These are phyloP conservation scores for Aquanectria penicillioides DNA, from an alignment of 2,329 filamentous ascomycete species.

Conservation along the genomic window DNA sequence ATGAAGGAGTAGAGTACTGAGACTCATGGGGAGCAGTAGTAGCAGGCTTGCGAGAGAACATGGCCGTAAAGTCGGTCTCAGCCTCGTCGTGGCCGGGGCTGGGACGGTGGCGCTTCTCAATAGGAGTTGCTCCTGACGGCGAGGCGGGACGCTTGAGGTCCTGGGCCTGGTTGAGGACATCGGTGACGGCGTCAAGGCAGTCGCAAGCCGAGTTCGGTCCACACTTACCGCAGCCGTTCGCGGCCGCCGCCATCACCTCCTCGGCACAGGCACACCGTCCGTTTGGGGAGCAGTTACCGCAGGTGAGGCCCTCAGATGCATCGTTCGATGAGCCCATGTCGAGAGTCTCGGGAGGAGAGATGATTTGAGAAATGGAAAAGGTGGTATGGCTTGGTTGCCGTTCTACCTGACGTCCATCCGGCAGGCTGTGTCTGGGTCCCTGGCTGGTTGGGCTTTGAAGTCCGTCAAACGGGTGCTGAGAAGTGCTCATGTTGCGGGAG, in stretches of 20 bases:
- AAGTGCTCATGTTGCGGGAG: slow-evolving; percentile 39
- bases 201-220: slow-evolving; percentile 70
- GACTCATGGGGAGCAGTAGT: slow-evolving; percentile 32
- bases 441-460: slow-evolving; percentile 43
- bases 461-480: slow-evolving; percentile 41
- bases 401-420: slow-evolving; percentile 38
- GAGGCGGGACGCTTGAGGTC: slow-evolving; percentile 62
- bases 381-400: slow-evolving; percentile 51
- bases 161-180: slow-evolving; percentile 50
- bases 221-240: slow-evolving; percentile 73
- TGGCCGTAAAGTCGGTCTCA: slow-evolving; percentile 79
- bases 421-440: slow-evolving; percentile 40
- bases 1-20: slow-evolving; percentile 44
- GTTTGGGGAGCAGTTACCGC: slow-evolving; percentile 65
- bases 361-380: slow-evolving; percentile 67
- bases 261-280: slow-evolving; percentile 69
- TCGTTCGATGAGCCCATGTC: slow-evolving; percentile 44
- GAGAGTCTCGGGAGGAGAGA: slow-evolving; percentile 61
- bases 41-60: slow-evolving; percentile 63
- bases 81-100: slow-evolving; percentile 65
- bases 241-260: slow-evolving; percentile 63
- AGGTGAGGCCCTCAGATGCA: slow-evolving; percentile 53
- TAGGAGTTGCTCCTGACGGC: slow-evolving; percentile 51
- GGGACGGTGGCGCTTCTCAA: slow-evolving; percentile 66
- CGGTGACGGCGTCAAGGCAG: slow-evolving; percentile 70